Evolutionary conservation across 495 filamentous ascomycete species (phyloP).

Genomic region (Cenococcum geophilum): DNA sequence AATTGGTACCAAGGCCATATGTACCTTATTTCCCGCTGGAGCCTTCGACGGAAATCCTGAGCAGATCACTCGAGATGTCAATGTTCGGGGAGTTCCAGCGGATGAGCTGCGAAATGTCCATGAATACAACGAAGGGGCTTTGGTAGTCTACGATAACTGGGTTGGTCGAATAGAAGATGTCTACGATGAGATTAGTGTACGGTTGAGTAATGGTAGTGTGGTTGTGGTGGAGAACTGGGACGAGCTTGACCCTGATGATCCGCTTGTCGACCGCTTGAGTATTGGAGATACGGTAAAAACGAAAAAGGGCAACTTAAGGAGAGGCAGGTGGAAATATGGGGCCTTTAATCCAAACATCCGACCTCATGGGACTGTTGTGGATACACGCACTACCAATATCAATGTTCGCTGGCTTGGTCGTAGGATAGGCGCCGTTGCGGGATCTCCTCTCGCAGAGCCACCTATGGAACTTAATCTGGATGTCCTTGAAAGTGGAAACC

Average conservation of each 20-base stretch:
- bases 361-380: conserved; percentile 47
- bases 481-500: conserved; percentile 25
- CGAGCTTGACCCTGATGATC: conserved; percentile 28
- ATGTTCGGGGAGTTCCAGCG: conserved; percentile 26
- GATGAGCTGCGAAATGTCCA: conserved; percentile 32
- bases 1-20: conserved; percentile 32
- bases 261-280: conserved; percentile 17
- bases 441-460: conserved; percentile 11
- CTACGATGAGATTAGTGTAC: conserved; percentile 31
- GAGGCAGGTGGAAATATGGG: conserved; percentile 47
- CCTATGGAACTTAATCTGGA: conserved; percentile 9
- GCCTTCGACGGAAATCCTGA: conserved; percentile 8
- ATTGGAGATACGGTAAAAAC: conserved; percentile 48
- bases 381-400: conserved; percentile 40
- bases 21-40: conserved; percentile 24
- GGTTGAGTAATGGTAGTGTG: conserved; percentile 36
- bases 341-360: conserved; percentile 43
- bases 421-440: conserved; percentile 38
- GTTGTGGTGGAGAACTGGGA: conserved; percentile 36
- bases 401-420: conserved; percentile 46
- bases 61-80: conserved; percentile 8
- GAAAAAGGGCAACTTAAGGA: conserved; percentile 46
- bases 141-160: conserved; percentile 40
- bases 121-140: conserved; percentile 31
- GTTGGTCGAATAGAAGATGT: conserved; percentile 35